These are phyloP conservation scores for Paratinospora sagittata DNA, from an alignment of 164 flowering plant species.

Conservation along the genomic window DNA sequence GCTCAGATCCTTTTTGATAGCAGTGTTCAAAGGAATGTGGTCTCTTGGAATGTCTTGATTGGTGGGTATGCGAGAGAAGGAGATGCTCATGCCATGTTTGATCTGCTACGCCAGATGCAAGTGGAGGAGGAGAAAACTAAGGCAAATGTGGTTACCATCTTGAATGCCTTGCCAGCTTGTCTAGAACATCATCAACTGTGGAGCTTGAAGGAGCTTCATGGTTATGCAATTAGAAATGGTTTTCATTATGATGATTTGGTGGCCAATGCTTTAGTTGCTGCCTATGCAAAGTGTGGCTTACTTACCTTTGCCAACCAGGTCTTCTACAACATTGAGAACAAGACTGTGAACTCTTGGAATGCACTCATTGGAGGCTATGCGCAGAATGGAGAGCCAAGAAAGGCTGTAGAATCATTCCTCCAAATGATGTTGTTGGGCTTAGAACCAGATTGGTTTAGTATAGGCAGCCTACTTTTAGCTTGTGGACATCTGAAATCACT, in stretches of 20 bases:
- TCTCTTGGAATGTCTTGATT: conserved; percentile 68
- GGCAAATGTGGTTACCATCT: conserved; percentile 44
- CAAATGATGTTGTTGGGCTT: conserved; percentile 41
- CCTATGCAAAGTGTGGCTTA: conserved; percentile 67
- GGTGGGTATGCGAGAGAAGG: conserved; percentile 45
- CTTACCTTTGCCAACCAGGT: conserved; percentile 33
- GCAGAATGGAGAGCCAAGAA: conserved; percentile 51
- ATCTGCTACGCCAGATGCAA: conserved; percentile 48
- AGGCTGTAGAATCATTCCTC: conserved; percentile 38
- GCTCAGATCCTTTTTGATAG: conserved; percentile 36
- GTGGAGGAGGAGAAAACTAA: conserved; percentile 16
- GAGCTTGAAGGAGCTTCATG: conserved; percentile 64
- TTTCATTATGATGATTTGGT: conserved; percentile 40
- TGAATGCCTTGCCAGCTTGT: conserved; percentile 53
- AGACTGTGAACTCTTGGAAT: conserved; percentile 63
- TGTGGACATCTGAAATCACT: conserved; percentile 38
- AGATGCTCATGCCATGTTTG: conserved; percentile 27
- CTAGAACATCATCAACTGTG: conserved; percentile 23
- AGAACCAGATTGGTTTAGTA: conserved; percentile 45
- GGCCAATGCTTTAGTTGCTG: conserved; percentile 53
- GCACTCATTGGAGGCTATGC: conserved; percentile 59
- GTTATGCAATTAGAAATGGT: conserved; percentile 47
- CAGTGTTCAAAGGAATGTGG: conserved; percentile 37
- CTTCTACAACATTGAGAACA: conserved; percentile 32
- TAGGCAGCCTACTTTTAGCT: conserved; percentile 61